Evolutionary conservation across 768 basidiomycete species (phyloP).

Genomic region (Sporobolomyces roseus): DNA sequence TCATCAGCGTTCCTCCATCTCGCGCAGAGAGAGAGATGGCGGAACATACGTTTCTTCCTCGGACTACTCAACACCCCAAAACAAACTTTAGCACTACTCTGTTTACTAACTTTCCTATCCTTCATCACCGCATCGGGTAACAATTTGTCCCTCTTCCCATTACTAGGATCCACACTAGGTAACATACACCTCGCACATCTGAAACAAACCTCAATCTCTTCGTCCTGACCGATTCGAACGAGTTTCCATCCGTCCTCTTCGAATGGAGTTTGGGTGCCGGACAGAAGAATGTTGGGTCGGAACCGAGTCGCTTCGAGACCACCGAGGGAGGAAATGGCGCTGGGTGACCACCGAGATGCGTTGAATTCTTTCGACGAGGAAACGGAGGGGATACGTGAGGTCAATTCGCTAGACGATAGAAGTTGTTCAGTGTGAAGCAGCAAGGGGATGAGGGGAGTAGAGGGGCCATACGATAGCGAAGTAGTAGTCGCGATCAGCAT

Average conservation of each 20-base stretch:
- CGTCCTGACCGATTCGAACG: constrained; percentile 12
- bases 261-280: constrained; percentile 16
- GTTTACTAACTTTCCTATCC: constrained; percentile 16
- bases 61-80: constrained; percentile 29
- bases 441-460: background rate
- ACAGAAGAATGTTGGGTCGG: constrained; percentile 34
- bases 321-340: background rate
- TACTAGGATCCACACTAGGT: constrained; percentile 27
- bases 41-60: background rate
- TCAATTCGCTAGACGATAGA: constrained; percentile 17
- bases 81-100: constrained; percentile 15
- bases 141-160: constrained; percentile 25
- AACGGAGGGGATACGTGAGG: constrained; percentile 17
- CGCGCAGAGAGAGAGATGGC: background rate
- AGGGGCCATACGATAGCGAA: constrained; percentile 13
- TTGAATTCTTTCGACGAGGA: constrained; percentile 1
- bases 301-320: constrained; percentile 28
- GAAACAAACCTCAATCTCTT: constrained; percentile 21
- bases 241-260: constrained; percentile 38
- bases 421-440: too few species aligned
- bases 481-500: constrained; percentile 17
- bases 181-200: constrained; percentile 34
- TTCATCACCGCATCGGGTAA: constrained; percentile 34
- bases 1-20: too few species aligned
- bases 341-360: constrained; percentile 14